Conservation (phyloP, 768 basidiomycete genomes). For the Rhizopogon salebrosus region DNA sequence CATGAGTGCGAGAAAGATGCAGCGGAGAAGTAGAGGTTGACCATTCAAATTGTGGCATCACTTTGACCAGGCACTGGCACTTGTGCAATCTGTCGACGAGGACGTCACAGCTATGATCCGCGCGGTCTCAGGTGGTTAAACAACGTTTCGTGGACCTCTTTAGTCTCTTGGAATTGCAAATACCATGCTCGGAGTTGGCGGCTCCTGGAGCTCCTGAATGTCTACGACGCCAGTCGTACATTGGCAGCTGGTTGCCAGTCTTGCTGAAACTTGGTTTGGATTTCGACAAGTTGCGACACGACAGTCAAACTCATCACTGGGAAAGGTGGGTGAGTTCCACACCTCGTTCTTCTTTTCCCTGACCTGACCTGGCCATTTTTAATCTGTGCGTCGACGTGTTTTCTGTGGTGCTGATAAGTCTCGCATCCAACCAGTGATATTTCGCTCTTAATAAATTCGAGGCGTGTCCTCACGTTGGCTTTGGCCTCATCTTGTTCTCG, state of each 20-base stretch:
- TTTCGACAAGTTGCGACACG: conserved; percentile 51
- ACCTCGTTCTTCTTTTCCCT: conserved; percentile 84
- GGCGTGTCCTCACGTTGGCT: conserved; percentile 79
- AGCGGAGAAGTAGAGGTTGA: too few species aligned
- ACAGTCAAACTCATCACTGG: conserved; percentile 8
- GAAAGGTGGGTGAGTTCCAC: not conserved
- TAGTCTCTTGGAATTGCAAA: too few species aligned
- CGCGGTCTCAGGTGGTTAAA: too few species aligned
- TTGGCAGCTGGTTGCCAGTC: conserved; percentile 21
- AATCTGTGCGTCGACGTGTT: conserved; percentile 77
- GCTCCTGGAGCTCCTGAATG: too few species aligned
- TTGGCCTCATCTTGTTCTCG: conserved; percentile 89
- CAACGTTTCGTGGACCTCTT: too few species aligned
- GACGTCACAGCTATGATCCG: too few species aligned
- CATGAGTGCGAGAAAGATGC: too few species aligned
- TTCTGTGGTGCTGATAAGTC: conserved; percentile 34
- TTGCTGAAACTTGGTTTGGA: conserved; percentile 53
- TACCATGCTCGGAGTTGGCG: too few species aligned
- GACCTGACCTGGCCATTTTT: conserved; percentile 72
- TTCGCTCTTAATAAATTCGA: conserved; percentile 84
- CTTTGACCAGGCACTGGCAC: too few species aligned
- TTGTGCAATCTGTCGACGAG: too few species aligned
- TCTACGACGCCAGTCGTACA: too few species aligned
- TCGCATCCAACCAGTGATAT: conserved; percentile 49
- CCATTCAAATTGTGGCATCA: too few species aligned